Base-by-base conservation (phyloP, 2,329 filamentous ascomycete species). In the Alternaria dauci region DNA sequence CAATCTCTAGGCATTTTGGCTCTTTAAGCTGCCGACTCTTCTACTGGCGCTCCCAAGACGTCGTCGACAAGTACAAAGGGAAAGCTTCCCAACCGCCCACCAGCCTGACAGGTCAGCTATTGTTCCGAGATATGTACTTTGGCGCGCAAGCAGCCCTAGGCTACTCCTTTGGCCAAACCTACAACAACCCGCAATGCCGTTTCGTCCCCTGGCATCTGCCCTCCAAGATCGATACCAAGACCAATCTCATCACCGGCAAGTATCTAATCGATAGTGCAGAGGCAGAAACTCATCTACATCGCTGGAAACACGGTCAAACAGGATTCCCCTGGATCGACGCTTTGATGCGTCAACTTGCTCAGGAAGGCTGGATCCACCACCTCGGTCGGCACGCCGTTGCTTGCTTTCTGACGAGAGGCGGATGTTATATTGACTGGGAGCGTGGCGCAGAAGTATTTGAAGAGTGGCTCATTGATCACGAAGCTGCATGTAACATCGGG, bases 61-160 rank as follows among this genome's bases (percentile, higher is more conserved):
- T 90, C 1, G 83, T 91, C 2, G 79, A 85, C 5, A 79, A 81
- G 11, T 87, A 87, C 68, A 84, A 85, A 34, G 86, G 85, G 3
- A 89, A 82, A 26, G 78, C 80, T 2, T 83, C 83, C 0, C 67
- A 79, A 3, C 87, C 89, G 0, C 91, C 91, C 0, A 87, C 87
- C n/a, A 91, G 87, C 62, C 76, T 94, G 16, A 88, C 85, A 0
- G 91, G 91, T 3, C 91, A 94, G 68, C 78, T 94, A 1, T 81
- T 93, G 11, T 94, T 94, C 75, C 84, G 91, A 16, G 91, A 94
- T 73, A 94, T 94, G 91, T 94, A 93, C 77, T 93, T 94, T 68
- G 90, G 86, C 14, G 90, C 91, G 0, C 90, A 94, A 73, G 89
- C 90, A 1, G 84, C 86, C 0, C 79, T 93, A 1, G 91, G 91